These are phyloP conservation scores for Pleurotus sapidus DNA, from an alignment of 768 basidiomycete genomes.

Conservation along the genomic window DNA sequence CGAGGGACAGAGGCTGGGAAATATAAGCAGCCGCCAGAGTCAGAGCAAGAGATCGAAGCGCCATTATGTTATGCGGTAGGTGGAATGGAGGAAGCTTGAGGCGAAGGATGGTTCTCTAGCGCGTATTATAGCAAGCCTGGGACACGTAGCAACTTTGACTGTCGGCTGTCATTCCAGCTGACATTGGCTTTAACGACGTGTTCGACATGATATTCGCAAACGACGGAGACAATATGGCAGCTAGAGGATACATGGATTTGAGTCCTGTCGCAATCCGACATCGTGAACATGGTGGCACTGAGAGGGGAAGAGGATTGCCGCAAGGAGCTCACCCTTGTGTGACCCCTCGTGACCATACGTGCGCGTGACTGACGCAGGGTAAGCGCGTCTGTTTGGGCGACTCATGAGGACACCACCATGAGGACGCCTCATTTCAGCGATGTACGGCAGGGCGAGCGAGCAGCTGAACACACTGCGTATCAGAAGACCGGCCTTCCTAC, in stretches of 20 bases:
- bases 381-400: no score
- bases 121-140: background rate
- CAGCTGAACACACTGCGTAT: background rate
- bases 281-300: no score
- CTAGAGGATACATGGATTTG: background rate
- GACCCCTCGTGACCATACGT: no score
- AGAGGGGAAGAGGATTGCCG: no score
- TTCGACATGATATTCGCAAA: background rate
- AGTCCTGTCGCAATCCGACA: no score
- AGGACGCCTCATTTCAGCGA: background rate
- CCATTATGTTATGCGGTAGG: background rate
- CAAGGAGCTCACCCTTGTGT: no score
- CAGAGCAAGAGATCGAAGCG: constrained; percentile 3
- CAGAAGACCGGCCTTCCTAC: background rate
- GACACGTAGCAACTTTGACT: background rate
- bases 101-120: background rate
- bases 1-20: background rate
- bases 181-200: background rate
- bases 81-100: constrained; percentile 13
- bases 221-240: background rate
- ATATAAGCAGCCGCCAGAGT: background rate
- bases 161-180: constrained; percentile 2
- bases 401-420: no score
- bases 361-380: no score
- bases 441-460: background rate